Evolutionary conservation across 108 stramenopile species (phyloP), one percentile per base, ranked within the genome.

Genomic region (Ochromonas danica): DNA sequence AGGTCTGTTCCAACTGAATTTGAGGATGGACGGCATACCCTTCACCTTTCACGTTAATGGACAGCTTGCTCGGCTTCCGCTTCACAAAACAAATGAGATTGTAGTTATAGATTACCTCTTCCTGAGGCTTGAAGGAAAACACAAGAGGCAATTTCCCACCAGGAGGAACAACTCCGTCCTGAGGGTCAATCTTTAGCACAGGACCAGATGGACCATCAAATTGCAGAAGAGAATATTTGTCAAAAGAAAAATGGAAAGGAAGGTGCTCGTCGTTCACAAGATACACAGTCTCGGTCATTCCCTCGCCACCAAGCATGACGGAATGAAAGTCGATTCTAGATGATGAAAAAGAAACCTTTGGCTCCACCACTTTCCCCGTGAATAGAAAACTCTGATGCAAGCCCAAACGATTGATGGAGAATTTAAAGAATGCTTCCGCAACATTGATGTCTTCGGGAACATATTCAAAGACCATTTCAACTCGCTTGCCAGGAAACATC

Each of bases 381-480:
- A 90, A 86, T 17, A 90, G 81, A 35, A 90, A 83, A 1, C 81
- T 41, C 71, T 89, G 85, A 33, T 62, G 43, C 28, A 90, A 80
- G 31, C 86, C 82, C 39, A 87, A 85, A 28, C 62, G 71, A n/a
- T 85, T 82, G 2, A 90, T 62, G n/a, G 51, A 30, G 75, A 90
- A 89, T 57, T 81, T 80, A 39, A 43, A 89, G 38, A 90, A 88
- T 40, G 87, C 71, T 86, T 90, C 86, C 27, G 81, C 81, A 1
- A 71, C 71, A 51, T 41, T 82, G 27, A 78, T 81, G 27, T 80
- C 84, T 27, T 80, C 82, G 2, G 89, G 89, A 40, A 86, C 71
- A 77, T 61, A 90, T 62, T 89, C 88, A 83, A 90, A 90, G n/a
- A 79, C 83, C 84, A 90, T 88, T 82, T 90, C 89, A 80, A 81